Base-by-base conservation (phyloP, 768 basidiomycete genomes). In the Tephrocybe sp. region DNA sequence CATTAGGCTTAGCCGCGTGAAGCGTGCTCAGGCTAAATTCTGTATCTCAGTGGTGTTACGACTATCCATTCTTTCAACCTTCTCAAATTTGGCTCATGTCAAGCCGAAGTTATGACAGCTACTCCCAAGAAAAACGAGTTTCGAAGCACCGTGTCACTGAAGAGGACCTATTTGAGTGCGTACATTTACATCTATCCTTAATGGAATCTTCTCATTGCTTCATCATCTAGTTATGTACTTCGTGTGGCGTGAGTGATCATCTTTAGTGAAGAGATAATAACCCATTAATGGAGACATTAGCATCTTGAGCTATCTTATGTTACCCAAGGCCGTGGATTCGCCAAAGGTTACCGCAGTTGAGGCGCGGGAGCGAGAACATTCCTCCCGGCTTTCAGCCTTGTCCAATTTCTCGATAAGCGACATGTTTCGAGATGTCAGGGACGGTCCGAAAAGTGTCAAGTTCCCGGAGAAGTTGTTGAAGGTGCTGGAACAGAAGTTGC, bases 391-490 rank as follows among this genome's bases (percentile, higher is more conserved):
- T 26, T 82, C 85, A 1, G 85, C 88, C 5, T 71, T 91, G n/a
- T 78, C 80, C 21, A 77, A 77, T 53, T 81, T 80, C 54, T 80
- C 78, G 11, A 81, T 93, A 50, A 82, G 84, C 21, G 91, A 92
- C 64, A 74, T 92, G 65, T 89, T 90, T 73, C 85, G 85, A 64
- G 90, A 89, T 58, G 78, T 83, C 49, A 69, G 84, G 52, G 87
- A 87, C 68, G 86, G 89, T 5, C 80, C 84, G 46, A 92, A 89
- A 72, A 88, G 83, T 52, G 88, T 90, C 63, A 92, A 90, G 64
- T 98, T 95, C 66, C 95, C 96, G 0, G 93, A 98, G 70, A 94
- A 93, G 69, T 72, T 97, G 51, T 64, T 98, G 49, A 98, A 94
- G 69, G 87, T 90, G 7, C 71, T 99, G 54, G 94, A 97, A 65